Evolutionary conservation across 176 grass and related monocot species (phyloP).

Genomic region (Neostapfia colusana): DNA sequence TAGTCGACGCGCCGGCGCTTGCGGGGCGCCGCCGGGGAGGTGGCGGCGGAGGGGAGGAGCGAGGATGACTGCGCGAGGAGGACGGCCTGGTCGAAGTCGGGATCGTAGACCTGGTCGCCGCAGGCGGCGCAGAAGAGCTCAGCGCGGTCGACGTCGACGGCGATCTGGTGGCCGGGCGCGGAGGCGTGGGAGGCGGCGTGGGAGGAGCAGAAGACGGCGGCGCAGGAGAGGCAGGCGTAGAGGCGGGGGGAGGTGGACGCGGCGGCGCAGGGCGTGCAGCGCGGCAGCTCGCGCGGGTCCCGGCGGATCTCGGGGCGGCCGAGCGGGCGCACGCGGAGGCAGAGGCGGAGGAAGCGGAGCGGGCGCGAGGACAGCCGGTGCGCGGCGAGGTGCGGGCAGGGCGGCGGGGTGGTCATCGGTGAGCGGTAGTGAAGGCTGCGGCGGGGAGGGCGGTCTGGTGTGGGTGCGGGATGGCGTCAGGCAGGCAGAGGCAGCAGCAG

Average conservation of each 20-base stretch:
- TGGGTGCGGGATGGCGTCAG: neutral
- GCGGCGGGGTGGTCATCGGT: slow-evolving; percentile 45
- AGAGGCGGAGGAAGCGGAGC: slow-evolving; percentile 80
- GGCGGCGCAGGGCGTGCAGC: slow-evolving; percentile 56
- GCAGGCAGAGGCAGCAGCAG: too few species aligned
- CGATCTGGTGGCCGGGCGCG: slow-evolving; percentile 74
- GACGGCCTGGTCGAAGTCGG: slow-evolving; percentile 83
- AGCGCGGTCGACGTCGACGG: slow-evolving; percentile 83
- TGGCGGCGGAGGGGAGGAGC: slow-evolving; percentile 23
- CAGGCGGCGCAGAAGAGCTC: slow-evolving; percentile 91
- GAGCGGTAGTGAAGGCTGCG: neutral
- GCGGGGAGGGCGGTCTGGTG: neutral
- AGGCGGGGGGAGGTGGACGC: slow-evolving; percentile 47
- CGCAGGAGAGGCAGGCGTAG: slow-evolving; percentile 82
- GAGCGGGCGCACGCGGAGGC: slow-evolving; percentile 68
- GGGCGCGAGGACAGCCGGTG: slow-evolving; percentile 55
- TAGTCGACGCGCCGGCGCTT: slow-evolving; percentile 79
- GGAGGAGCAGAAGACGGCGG: slow-evolving; percentile 61
- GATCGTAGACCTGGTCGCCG: slow-evolving; percentile 88
- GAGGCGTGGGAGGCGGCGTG: slow-evolving; percentile 59
- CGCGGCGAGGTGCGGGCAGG: slow-evolving; percentile 72
- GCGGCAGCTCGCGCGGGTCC: slow-evolving; percentile 62
- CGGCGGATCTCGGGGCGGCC: slow-evolving; percentile 71
- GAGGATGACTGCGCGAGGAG: slow-evolving; percentile 64
- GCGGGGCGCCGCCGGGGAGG: neutral